Percentiles rank a stretch among this genome's conserved stretches.
phyloP scores from a whole-genome alignment of 2,329 filamentous ascomycete species.

The Arthrinium puccinioides region DNA sequence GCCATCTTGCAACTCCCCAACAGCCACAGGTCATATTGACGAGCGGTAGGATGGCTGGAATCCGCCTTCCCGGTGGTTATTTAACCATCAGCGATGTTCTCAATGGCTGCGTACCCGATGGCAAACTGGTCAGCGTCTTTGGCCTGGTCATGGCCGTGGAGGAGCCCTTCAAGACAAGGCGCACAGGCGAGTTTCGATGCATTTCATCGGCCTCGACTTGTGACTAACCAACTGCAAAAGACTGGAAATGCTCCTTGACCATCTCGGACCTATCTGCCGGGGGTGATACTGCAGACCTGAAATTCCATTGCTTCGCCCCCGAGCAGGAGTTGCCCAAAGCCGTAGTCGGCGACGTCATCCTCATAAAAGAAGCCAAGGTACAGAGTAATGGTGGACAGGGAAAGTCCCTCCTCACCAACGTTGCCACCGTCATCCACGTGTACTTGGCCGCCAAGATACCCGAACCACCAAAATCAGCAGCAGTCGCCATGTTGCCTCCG shows the following conservation, averaged over 20 bases:
- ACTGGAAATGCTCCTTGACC: constrained; percentile 53
- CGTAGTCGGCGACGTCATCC: constrained; percentile 53
- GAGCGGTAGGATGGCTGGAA: no score
- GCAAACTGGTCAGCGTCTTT: constrained; percentile 48
- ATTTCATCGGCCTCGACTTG: no score
- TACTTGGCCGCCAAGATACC: constrained; percentile 34
- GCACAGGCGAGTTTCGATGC: constrained; percentile 36
- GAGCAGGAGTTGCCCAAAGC: constrained; percentile 40
- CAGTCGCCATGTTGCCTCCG: constrained; percentile 18
- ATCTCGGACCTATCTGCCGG: constrained; percentile 53
- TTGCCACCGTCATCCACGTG: constrained; percentile 34
- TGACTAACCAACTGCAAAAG: constrained; percentile 24
- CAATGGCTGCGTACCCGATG: constrained; percentile 23
- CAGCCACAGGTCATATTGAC: no score
- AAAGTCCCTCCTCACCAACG: constrained; percentile 37
- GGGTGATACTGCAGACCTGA: constrained; percentile 29
- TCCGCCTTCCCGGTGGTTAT: no score
- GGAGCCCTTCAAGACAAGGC: constrained; percentile 40
- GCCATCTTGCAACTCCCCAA: no score
- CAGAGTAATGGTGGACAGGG: constrained; percentile 16
- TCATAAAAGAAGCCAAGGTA: constrained; percentile 53
- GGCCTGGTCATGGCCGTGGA: constrained; percentile 64
- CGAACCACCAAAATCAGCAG: constrained; percentile 28
- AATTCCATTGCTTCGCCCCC: constrained; percentile 55
- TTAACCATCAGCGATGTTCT: constrained; percentile 34